Evolutionary conservation across 2,329 filamentous ascomycete species (phyloP), one percentile per base, ranked within the genome.

Genomic region (Aspergillus spinulosporus): DNA sequence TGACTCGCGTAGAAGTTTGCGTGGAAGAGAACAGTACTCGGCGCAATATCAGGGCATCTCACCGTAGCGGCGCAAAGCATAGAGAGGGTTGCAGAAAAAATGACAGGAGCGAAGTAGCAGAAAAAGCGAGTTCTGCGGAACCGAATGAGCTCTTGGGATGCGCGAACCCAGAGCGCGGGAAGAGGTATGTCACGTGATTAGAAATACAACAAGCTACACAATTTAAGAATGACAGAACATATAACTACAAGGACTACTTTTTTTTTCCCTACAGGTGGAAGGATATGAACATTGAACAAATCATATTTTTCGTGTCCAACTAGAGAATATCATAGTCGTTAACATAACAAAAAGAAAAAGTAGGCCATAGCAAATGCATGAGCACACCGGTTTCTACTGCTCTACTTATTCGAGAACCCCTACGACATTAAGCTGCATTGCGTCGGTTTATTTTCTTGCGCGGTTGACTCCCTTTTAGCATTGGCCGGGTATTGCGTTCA

Each of bases 401-500:
- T 64, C 60, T 66, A 68, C 62, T 60, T 64, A 61, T 60, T 60
- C 60, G 61, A 65, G 60, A 65, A 63, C 67, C 67, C 68, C 64
- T 62, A 66, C 62, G 63, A 65, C 64, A 66, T 68, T 64, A 67
- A 67, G 62, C 62, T 60, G 60, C 58, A 60, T 62, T 63, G 58
- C 62, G 54, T 65, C 61, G 59, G 59, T 65, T 64, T 62, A 51
- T 64, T 64, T 65, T 68, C 64, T 63, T 64, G 66, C 63, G 29
- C 57, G 48, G 56, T 52, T 47, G 49, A 56, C 29, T 54, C 59
- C 60, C 59, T 56, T 56, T 62, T 62, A 62, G 58, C 58, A 52
- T 61, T 55, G 64, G 65, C 62, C 70, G 67, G 70, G 68, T 70
- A 70, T 72, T 70, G 70, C 67, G 69, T 71, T 75, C 72, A 71